These are phyloP conservation scores for Aegilops sharonensis DNA, from an alignment of 176 grass and related monocot species.

Conservation along the genomic window DNA sequence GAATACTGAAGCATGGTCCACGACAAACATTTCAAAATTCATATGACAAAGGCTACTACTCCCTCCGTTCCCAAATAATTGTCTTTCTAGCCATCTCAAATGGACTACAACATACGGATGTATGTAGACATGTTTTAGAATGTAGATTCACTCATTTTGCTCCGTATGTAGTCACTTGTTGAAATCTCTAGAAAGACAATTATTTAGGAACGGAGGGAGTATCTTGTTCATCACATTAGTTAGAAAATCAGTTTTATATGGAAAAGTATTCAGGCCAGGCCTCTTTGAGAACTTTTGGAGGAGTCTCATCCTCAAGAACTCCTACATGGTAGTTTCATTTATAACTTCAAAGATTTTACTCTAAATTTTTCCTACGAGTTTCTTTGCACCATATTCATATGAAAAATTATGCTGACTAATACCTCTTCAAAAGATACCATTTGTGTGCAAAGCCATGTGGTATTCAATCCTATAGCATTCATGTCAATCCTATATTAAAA, in stretches of 20 bases:
- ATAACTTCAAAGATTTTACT: background rate
- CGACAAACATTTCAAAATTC: background rate
- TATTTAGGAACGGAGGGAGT: too few species aligned
- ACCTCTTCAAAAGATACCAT: background rate
- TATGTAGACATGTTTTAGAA: too few species aligned
- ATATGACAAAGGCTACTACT: too few species aligned
- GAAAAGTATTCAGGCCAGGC: background rate
- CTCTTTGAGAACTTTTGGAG: background rate
- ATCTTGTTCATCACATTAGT: background rate
- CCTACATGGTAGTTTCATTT: background rate
- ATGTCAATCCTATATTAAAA: background rate
- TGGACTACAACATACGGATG: too few species aligned
- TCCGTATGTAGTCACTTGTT: too few species aligned
- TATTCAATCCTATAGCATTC: background rate
- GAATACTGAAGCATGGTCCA: background rate
- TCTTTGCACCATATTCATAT: background rate
- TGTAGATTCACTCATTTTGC: too few species aligned
- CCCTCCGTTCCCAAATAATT: too few species aligned
- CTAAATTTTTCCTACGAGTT: background rate
- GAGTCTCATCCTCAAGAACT: background rate
- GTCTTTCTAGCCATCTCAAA: too few species aligned
- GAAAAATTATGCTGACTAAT: background rate
- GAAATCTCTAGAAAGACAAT: too few species aligned
- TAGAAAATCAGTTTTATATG: conserved; percentile 8
- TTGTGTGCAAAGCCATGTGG: background rate